These are phyloP conservation scores for Barnettozyma populi DNA, from an alignment of 805 yeast species.

Conservation along the genomic window DNA sequence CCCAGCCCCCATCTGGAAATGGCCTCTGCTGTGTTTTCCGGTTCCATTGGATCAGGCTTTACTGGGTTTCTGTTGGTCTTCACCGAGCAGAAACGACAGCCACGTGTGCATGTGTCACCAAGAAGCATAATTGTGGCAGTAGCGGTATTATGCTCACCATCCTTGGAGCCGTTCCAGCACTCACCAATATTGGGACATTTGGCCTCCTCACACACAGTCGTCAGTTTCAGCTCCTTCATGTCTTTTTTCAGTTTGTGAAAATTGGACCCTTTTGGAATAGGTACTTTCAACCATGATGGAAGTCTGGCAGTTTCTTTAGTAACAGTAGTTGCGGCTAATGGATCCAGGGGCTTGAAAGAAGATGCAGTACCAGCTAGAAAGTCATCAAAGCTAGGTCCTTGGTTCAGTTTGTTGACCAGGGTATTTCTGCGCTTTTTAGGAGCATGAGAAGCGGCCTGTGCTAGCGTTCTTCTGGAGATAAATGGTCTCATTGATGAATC, in stretches of 20 bases:
- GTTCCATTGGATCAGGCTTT: slow-evolving; percentile 91
- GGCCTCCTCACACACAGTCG: slow-evolving; percentile 98
- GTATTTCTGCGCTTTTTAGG: slow-evolving; percentile 9
- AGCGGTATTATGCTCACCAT: slow-evolving; percentile 87
- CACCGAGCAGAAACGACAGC: slow-evolving; percentile 97
- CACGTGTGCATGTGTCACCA: slow-evolving; percentile 99
- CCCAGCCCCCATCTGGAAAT: slow-evolving; percentile 97
- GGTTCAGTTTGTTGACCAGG: slow-evolving; percentile 36
- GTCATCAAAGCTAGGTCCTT: slow-evolving; percentile 93
- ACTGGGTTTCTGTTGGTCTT: slow-evolving; percentile 87
- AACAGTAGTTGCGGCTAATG: slow-evolving; percentile 65
- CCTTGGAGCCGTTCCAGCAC: slow-evolving; percentile 68
- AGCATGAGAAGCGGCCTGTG: slow-evolving; percentile 1
- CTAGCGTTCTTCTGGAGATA: slow-evolving; percentile 3
- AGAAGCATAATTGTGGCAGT: slow-evolving; percentile 96
- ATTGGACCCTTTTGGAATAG: slow-evolving; percentile 91
- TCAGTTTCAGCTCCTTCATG: slow-evolving; percentile 77
- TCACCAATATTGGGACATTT: slow-evolving; percentile 99
- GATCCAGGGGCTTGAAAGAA: slow-evolving; percentile 51
- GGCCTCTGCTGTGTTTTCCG: slow-evolving; percentile 97
- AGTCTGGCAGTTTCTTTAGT: slow-evolving; percentile 37
- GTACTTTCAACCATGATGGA: slow-evolving; percentile 92
- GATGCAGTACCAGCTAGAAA: slow-evolving; percentile 80
- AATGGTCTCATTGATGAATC: not conserved
- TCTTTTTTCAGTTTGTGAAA: slow-evolving; percentile 79